Conservation (phyloP, 1,139 yeast species). For the Dujonia santamariae region DNA sequence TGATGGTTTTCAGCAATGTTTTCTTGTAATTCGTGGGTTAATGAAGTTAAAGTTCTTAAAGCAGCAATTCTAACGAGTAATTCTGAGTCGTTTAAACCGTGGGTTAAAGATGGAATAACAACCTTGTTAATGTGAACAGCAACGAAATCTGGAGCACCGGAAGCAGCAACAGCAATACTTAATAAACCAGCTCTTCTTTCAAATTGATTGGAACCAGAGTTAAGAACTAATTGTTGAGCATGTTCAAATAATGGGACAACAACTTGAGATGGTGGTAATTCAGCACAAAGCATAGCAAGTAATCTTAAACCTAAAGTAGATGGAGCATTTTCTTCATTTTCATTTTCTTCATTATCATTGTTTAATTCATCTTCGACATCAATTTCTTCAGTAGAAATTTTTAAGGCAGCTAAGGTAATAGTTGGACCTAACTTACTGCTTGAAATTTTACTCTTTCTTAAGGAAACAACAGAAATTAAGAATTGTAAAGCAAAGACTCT, state of each 20-base stretch:
- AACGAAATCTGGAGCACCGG: constrained; percentile 93
- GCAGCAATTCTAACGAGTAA: constrained; percentile 83
- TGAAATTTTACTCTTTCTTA: constrained; percentile 65
- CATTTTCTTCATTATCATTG: constrained; percentile 84
- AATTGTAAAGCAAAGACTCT: constrained; percentile 85
- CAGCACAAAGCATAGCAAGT: constrained; percentile 72
- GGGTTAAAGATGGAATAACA: constrained; percentile 60
- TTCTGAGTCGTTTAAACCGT: constrained; percentile 78
- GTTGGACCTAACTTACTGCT: constrained; percentile 76
- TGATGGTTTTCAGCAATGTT: constrained; percentile 80
- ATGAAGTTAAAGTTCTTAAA: constrained; percentile 71
- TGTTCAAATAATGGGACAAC: constrained; percentile 74
- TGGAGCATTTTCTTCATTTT: constrained; percentile 87
- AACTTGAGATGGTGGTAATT: constrained; percentile 91
- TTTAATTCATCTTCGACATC: constrained; percentile 71
- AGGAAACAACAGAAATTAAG: constrained; percentile 70
- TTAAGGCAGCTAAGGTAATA: constrained; percentile 69
- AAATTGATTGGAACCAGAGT: constrained; percentile 57
- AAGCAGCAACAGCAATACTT: constrained; percentile 77
- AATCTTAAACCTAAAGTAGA: constrained; percentile 76
- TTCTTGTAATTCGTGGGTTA: constrained; percentile 84
- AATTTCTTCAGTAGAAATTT: constrained; percentile 77
- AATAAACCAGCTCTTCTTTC: constrained; percentile 88
- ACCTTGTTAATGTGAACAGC: constrained; percentile 72
- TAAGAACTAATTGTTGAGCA: constrained; percentile 54